These are phyloP conservation scores for Paraconiothyrium brasiliense DNA, from an alignment of 2,329 filamentous ascomycete genomes.

Conservation along the genomic window DNA sequence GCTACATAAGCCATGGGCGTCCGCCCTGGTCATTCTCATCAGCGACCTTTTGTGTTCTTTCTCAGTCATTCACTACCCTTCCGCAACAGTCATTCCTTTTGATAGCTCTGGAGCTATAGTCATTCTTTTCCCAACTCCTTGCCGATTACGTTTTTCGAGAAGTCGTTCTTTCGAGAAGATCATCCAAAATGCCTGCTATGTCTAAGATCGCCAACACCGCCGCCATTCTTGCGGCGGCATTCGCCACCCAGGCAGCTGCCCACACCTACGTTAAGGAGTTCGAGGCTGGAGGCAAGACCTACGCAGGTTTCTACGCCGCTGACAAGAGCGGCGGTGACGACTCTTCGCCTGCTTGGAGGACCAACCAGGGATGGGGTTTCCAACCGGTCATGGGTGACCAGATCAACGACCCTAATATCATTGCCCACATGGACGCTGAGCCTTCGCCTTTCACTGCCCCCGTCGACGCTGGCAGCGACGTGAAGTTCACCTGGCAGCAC, in stretches of 20 bases:
- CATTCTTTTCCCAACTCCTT: neutral
- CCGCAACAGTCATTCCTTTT: constrained; percentile 9
- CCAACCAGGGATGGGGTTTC: constrained; percentile 44
- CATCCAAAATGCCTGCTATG: constrained; percentile 12
- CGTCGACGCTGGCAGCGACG: constrained; percentile 38
- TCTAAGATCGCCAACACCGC: constrained; percentile 14
- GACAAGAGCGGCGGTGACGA: constrained; percentile 37
- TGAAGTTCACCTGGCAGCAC: constrained; percentile 46
- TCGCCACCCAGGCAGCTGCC: constrained; percentile 9
- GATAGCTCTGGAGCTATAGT: constrained; percentile 13
- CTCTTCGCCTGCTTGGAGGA: constrained; percentile 45
- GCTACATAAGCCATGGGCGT: constrained; percentile 9
- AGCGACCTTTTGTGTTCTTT: neutral
- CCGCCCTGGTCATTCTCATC: constrained; percentile 1
- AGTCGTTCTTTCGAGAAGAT: neutral
- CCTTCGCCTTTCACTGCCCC: constrained; percentile 42
- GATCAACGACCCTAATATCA: constrained; percentile 41
- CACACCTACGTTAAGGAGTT: constrained; percentile 16
- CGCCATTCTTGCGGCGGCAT: constrained; percentile 9
- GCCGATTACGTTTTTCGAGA: neutral
- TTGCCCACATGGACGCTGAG: constrained; percentile 41
- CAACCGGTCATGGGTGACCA: constrained; percentile 40
- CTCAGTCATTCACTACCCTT: constrained; percentile 1
- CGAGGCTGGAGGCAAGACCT: constrained; percentile 29
- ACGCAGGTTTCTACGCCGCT: constrained; percentile 38